Base-by-base conservation (phyloP, 257 asterid genomes). In the Solanum acaule region DNA sequence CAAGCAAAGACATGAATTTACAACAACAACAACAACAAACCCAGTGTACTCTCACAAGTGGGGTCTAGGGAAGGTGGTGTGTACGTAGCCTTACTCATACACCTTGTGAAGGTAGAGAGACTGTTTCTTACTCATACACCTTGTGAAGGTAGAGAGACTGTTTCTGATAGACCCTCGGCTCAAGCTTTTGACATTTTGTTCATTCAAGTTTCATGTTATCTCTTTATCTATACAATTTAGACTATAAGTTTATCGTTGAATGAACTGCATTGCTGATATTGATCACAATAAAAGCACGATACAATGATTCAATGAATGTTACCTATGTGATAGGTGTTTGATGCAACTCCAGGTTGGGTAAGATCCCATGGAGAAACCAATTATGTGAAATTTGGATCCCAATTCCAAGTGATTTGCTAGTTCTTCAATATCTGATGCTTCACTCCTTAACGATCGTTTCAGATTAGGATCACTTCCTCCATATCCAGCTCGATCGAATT, bases 381-480 rank as follows among this genome's bases (percentile, higher is more conserved):
- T 91, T n/a, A 96, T 91, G 76, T 92, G 90, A 86, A 95, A 95
- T 83, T 89, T 94, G 81, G 97, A 87, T 84, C 99, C 99, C 25
- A 94, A 76, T 84, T 94, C 91, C 75, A 97, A 72, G 44, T 90
- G 91, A 89, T 97, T 98, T 18, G 98, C 99, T 25, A 97, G 86
- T 91, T 97, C 98, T 73, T 96, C 97, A 23, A 97, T 94, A 88
- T 97, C 99, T 23, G 93, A 92, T 46, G 98, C 96, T 88, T 95
- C 98, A 44, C 95, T 96, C 84, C 93, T 97, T 23, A 94, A 61
- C 15, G 98, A 92, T 56, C 98, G 90, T 88, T 91, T 93, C 8
- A 94, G 96, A 88, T 96, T 94, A 34, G 98, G 98, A 90, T 95
- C 98, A 85, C 99, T 97, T 65, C 95, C 98, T 2, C 99, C 99